These are phyloP conservation scores for Fusarium dimerum DNA, from an alignment of 2,329 filamentous ascomycete species.

Conservation along the genomic window DNA sequence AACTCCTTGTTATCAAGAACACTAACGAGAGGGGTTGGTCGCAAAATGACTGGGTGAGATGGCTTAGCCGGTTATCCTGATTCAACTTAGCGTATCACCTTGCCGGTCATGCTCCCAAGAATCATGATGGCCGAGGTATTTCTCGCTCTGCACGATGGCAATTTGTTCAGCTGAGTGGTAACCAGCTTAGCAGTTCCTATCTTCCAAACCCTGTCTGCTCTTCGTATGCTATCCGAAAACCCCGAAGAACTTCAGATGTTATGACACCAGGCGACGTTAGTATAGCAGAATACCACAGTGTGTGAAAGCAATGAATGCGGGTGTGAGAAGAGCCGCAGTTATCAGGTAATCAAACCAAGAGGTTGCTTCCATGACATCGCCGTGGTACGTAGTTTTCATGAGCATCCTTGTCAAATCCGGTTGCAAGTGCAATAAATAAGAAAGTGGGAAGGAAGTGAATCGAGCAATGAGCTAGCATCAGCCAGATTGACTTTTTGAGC, in stretches of 20 bases:
- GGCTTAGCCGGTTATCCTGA: too few species aligned
- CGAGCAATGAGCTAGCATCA: not conserved
- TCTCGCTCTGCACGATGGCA: too few species aligned
- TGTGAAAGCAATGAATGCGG: not conserved
- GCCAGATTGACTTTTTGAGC: not conserved
- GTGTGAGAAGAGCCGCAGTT: not conserved
- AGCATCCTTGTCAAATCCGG: not conserved
- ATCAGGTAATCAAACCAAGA: conserved; percentile 2
- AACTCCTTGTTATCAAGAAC: too few species aligned
- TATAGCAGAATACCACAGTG: not conserved
- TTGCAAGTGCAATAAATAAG: not conserved
- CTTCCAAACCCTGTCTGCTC: too few species aligned
- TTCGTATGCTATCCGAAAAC: too few species aligned
- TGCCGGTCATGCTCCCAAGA: too few species aligned
- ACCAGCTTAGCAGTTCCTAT: too few species aligned
- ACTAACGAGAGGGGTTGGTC: too few species aligned
- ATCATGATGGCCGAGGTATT: too few species aligned
- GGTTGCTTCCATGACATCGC: not conserved
- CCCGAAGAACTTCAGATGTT: not conserved
- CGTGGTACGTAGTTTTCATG: conserved; percentile 1
- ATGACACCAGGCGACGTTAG: not conserved
- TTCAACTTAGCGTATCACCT: too few species aligned
- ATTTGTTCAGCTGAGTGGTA: too few species aligned
- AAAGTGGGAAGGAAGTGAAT: conserved; percentile 1
- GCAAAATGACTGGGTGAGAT: too few species aligned